Evolutionary conservation across 805 yeast species (phyloP), one percentile per base, ranked within the genome.

Genomic region (Pichia eremophila): DNA sequence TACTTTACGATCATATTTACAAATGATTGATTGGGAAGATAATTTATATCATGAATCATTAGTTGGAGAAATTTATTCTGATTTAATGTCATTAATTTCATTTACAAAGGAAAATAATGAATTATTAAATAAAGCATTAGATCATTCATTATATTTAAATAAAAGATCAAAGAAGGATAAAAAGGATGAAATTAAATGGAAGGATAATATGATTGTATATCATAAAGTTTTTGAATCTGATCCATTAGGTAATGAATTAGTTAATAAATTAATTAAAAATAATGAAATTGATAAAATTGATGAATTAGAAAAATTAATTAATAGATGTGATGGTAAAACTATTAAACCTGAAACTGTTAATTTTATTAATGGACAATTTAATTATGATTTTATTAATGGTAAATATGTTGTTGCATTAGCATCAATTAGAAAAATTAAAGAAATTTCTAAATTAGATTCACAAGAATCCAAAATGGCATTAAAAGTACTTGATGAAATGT

Each of bases 11-110:
- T 82, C 91, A 9, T 93, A 91, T 61, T 56, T 85, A 29, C 81
- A 80, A 18, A 78, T 86, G 77, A 55, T 90, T 44, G 64, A 71
- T 43, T 93, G 98, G 98, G 95, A 81, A 48, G 95, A 90, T 62
- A 62, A 67, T 19, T 63, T 93, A 41, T 89, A 73, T 61, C 61
- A 78, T 9, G 78, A 84, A 34, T 88, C 95, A 4, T 74, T 84
- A 45, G 87, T 78, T 59, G 70, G 76, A n/a, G 75, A 93, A 46
- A 85, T 85, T 1, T 71, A 83, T 50, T 64, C 68, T 41, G 95
- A 93, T 1, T 75, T 88, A 35, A 65, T 81, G 28, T 65, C 71
- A 18, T 63, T 85, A 36, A 78, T 81, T 54, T 67, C 83, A 44
- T 75, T 72, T 35, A 45, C 57, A 14, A 48, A 69, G 19, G 63